A percentile compares a stretch with the other conserved stretches of the same genome.
Conservation (phyloP, 2,329 filamentous ascomycete genomes). For the Cercospora brassicicola region DNA sequence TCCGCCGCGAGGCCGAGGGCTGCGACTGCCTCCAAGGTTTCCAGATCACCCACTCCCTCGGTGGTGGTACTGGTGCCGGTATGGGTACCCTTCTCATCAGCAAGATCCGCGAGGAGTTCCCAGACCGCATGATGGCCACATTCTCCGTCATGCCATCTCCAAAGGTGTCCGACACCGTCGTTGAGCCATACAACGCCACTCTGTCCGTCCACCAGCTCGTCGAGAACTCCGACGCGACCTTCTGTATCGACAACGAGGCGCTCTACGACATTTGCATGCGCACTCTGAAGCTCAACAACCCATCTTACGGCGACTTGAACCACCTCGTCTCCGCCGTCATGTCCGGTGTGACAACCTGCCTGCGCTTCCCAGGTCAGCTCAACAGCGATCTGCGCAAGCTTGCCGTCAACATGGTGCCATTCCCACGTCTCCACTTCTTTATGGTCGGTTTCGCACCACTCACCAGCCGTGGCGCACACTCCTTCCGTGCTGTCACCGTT, state of each 20-base stretch:
- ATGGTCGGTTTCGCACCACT: constrained; percentile 99
- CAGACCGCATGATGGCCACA: constrained; percentile 99
- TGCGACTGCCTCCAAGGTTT: constrained; percentile 99
- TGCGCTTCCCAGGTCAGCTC: constrained; percentile 98
- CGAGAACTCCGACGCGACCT: constrained; percentile 99
- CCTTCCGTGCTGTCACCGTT: constrained; percentile 96
- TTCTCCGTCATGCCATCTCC: constrained; percentile 98
- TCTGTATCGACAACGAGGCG: constrained; percentile 99
- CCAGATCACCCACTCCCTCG: constrained; percentile 99
- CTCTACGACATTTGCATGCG: constrained; percentile 99
- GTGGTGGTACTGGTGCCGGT: constrained; percentile 99
- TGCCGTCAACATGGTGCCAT: constrained; percentile 99
- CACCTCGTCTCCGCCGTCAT: constrained; percentile 99
- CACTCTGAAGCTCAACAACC: constrained; percentile 97
- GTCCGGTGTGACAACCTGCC: constrained; percentile 97
- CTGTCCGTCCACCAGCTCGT: constrained; percentile 98
- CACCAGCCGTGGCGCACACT: constrained; percentile 86
- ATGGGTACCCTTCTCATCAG: constrained; percentile 99
- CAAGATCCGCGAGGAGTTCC: constrained; percentile 99
- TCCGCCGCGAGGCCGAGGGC: constrained; percentile 96
- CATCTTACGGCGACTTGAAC: constrained; percentile 98
- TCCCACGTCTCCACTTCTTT: constrained; percentile 99
- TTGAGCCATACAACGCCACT: constrained; percentile 99
- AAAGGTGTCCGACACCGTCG: constrained; percentile 99
- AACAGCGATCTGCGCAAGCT: constrained; percentile 99